Evolutionary conservation across 2,329 filamentous ascomycete genomes (phyloP), one percentile per base, ranked within the genome.

Genomic region (Trichoderma koningiopsis): DNA sequence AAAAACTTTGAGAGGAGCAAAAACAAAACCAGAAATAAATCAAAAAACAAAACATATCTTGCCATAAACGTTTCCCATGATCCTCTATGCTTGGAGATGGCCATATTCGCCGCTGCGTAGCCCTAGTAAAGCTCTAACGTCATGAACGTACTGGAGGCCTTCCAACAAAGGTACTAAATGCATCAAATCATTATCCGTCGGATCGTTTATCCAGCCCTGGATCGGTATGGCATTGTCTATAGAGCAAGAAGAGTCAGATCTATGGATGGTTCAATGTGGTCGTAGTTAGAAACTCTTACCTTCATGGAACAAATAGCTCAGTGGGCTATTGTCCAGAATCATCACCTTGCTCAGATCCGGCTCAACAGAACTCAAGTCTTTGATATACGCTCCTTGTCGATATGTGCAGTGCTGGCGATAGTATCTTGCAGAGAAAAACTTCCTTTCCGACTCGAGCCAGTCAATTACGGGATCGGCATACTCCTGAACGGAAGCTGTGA

Each of bases 391-490:
- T 61, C 95, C 95, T 75, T 97, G 96, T 66, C 96, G 88, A 77
- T 93, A 94, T 27, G 96, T 98, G 84, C 96, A 99, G 81, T 99
- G 95, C 79, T 99, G 96, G 68, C 96, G 89, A 81, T 99, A 99
- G 82, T 96, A 98, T 73, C 96, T 86, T 52, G 91, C 93, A 43
- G 92, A 92, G 81, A 99, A 99, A 83, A 93, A 98, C 82, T 98
- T 98, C 76, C 94, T 90, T 81, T 99, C 96, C 73, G 93, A 90
- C 81, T 99, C 96, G 70, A 99, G 87, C 94, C 94, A 98, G 85
- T 99, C 96, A 78, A 99, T 98, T 68, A 99, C 96, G 0, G 96
- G 96, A 79, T 99, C 96, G 69, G 96, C 96, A 77, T 99, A 99
- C 80, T 99, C 96, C 79, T 99, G 96, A 47, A 99, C 96, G 24